Percentiles rank a stretch among this genome's conserved stretches.
Evolutionary conservation across 2,329 filamentous ascomycete genomes (phyloP).

Genomic region (Zymoseptoria tritici): DNA sequence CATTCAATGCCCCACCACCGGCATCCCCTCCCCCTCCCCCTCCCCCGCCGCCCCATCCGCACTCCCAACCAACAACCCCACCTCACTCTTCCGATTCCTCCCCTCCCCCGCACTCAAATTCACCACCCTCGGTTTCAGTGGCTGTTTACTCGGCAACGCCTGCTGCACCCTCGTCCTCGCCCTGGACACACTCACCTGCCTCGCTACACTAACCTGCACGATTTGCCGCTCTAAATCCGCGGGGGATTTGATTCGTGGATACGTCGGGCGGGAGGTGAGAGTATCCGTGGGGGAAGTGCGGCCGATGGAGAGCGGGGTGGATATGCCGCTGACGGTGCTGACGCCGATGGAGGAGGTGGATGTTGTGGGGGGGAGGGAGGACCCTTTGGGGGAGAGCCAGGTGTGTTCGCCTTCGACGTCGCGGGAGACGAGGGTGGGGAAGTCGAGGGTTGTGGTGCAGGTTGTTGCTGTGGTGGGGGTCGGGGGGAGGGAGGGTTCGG

Average conservation of each 20-base stretch:
- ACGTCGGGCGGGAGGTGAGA: slow-evolving; percentile 2
- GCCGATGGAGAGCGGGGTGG: background rate
- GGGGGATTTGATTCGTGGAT: slow-evolving; percentile 17
- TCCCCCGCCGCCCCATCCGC: background rate
- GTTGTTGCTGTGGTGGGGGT: slow-evolving; percentile 23
- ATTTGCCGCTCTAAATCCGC: slow-evolving; percentile 24
- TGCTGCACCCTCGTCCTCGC: slow-evolving; percentile 19
- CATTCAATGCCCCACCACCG: background rate
- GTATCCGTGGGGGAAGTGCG: background rate
- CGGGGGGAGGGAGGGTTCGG: slow-evolving; percentile 22
- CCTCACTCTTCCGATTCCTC: slow-evolving; percentile 27
- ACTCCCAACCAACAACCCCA: slow-evolving; percentile 21
- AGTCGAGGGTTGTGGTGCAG: slow-evolving; percentile 9
- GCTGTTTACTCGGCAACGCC: slow-evolving; percentile 22
- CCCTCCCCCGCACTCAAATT: slow-evolving; percentile 13
- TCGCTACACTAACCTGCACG: slow-evolving; percentile 25
- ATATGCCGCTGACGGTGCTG: background rate
- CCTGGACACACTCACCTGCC: slow-evolving; percentile 23
- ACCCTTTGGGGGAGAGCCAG: background rate
- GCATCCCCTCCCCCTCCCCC: background rate
- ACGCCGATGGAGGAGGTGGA: background rate
- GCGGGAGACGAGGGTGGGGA: slow-evolving; percentile 1
- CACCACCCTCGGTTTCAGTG: slow-evolving; percentile 26
- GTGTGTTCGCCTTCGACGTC: background rate
- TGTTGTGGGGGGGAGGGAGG: background rate